Conservation (phyloP, 805 yeast genomes). For the Nakazawaea pomicola region DNA sequence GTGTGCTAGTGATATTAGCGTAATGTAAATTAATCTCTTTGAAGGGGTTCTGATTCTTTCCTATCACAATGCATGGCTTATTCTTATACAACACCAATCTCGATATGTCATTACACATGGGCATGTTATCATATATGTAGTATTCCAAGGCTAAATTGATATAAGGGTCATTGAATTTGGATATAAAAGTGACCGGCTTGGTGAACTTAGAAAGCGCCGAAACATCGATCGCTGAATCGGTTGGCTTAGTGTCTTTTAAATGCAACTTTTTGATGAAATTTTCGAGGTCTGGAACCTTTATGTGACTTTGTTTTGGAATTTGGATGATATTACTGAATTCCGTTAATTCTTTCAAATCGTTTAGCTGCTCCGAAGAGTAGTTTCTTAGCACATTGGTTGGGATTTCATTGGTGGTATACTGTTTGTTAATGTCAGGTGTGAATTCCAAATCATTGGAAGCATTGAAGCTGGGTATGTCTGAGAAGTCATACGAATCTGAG, state of each 20-base stretch:
- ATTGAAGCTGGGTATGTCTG: constrained; percentile 17
- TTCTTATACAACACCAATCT: constrained; percentile 73
- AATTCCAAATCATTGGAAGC: neutral
- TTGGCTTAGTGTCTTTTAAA: constrained; percentile 8
- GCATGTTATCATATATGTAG: constrained; percentile 63
- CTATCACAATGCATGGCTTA: constrained; percentile 84
- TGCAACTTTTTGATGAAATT: constrained; percentile 6
- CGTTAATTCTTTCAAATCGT: neutral
- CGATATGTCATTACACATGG: constrained; percentile 36
- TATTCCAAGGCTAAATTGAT: constrained; percentile 80
- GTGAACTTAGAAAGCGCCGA: neutral
- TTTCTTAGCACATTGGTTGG: neutral
- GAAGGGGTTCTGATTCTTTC: constrained; percentile 96
- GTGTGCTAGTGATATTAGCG: constrained; percentile 45
- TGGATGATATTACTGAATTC: neutral
- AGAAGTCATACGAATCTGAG: constrained; percentile 21
- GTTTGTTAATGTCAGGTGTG: neutral
- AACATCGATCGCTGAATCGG: neutral
- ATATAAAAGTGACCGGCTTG: constrained; percentile 53
- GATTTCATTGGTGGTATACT: neutral
- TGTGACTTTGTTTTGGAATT: neutral
- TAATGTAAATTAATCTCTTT: constrained; percentile 67
- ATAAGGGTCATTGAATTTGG: constrained; percentile 61
- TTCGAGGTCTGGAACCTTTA: neutral
- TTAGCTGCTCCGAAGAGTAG: neutral